Percentiles rank a stretch among this genome's conserved stretches.
phyloP scores from a whole-genome alignment of 441 rosid species.

The Syzygium syzygioides region DNA sequence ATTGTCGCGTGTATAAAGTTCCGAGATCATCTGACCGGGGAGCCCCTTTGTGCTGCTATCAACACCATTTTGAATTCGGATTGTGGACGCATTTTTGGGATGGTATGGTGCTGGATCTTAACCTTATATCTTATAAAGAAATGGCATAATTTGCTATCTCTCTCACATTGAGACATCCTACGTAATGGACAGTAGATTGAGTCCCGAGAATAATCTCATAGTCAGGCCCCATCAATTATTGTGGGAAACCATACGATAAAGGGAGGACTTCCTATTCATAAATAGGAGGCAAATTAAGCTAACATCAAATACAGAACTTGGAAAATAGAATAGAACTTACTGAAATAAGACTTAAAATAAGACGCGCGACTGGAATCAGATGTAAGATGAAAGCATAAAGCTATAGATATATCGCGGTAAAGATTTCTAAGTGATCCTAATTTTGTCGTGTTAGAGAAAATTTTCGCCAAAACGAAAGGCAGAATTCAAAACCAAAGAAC shows the following conservation, averaged over 20 bases:
- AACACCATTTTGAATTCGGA: neutral
- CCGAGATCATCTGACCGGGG: neutral
- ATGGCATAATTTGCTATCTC: neutral
- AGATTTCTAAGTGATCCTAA: neutral
- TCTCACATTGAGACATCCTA: neutral
- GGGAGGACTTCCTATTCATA: neutral
- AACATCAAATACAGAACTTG: neutral
- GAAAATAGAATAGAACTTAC: neutral
- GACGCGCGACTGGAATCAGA: neutral
- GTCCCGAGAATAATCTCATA: neutral
- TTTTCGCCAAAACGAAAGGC: neutral
- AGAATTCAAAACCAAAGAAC: neutral
- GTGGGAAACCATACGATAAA: neutral
- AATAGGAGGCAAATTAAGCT: neutral
- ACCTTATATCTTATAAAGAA: neutral
- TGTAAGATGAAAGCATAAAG: neutral
- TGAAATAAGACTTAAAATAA: neutral
- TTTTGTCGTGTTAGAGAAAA: neutral
- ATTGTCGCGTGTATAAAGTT: neutral
- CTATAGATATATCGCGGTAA: neutral
- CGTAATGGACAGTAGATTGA: neutral
- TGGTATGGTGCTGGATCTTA: neutral
- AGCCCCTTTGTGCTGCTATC: neutral
- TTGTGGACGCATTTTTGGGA: neutral
- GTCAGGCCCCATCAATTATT: neutral